phyloP scores from a whole-genome alignment of 768 basidiomycete genomes.

The Nidularia sp. region DNA sequence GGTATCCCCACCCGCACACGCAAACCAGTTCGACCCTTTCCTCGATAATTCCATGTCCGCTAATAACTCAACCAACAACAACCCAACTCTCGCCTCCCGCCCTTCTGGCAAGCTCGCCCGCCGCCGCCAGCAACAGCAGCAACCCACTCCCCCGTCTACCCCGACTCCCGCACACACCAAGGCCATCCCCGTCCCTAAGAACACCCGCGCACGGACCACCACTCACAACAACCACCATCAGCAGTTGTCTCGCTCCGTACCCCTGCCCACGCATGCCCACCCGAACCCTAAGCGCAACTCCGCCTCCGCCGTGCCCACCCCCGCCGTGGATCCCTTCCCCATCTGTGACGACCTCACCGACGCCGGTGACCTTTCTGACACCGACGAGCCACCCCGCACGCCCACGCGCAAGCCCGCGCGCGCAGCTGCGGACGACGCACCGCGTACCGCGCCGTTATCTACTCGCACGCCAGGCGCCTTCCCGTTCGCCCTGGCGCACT shows the following conservation, averaged over 20 bases:
- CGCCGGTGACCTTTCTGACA: conserved; percentile 25
- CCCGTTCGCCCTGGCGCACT: conserved; percentile 34
- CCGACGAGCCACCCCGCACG: conserved; percentile 43
- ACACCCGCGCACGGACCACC: not conserved
- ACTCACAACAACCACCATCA: not conserved
- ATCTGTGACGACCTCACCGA: conserved; percentile 73
- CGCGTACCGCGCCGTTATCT: conserved; percentile 49
- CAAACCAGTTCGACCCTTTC: conserved; percentile 48
- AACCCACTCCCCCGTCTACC: conserved; percentile 2
- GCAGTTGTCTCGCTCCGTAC: conserved; percentile 47
- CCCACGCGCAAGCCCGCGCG: conserved; percentile 35
- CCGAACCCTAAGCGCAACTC: conserved; percentile 23
- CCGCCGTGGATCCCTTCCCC: conserved; percentile 46
- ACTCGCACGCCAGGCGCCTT: conserved; percentile 22
- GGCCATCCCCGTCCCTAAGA: conserved; percentile 47
- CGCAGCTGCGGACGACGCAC: conserved; percentile 25
- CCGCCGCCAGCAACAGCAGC: conserved; percentile 40
- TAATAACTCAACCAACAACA: conserved; percentile 3
- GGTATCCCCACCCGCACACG: conserved; percentile 37
- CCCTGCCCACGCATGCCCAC: conserved; percentile 36
- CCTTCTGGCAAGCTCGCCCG: conserved; percentile 57
- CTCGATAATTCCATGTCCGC: conserved; percentile 21
- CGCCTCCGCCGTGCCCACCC: conserved; percentile 20
- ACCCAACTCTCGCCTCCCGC: conserved; percentile 35
- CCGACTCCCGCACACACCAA: conserved; percentile 34